Base-by-base conservation (phyloP, 1,284 basidiomycete species). In the Neonothopanus nambi region DNA sequence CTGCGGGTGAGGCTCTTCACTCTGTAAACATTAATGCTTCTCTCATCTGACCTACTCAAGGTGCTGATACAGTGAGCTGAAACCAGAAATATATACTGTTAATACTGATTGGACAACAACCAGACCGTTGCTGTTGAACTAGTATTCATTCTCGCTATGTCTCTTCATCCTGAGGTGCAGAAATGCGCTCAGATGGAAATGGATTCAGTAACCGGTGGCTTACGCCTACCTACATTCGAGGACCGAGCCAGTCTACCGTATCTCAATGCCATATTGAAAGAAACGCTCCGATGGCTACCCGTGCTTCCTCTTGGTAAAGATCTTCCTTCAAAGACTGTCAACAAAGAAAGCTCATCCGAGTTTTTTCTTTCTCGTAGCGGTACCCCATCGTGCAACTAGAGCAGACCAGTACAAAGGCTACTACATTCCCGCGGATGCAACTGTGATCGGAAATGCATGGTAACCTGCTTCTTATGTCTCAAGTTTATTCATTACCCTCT, bases 371-470 rank as follows among this genome's bases (percentile, higher is more conserved):
- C 18, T 24, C 46, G 21, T 17, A 48, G 46, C 35, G 7, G 8
- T 48, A 28, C 44, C 45, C 5, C 52, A 48, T 42, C 23, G 41
- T n/a, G 8, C 15, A 13, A 21, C 35, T 3, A 44, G 20, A n/a
- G 51, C 52, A 11, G 55, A 56, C 20, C 45, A 28, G 9, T 56
- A 56, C 33, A 52, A 52, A 12, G 55, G 55, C 15, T 56, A 56
- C 30, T 51, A 42, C 21, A 52, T 56, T 18, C 50, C 55, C 18
- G 43, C 36, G 3, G 37, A 35, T 20, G 23, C 50, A 6, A 43
- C 44, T 9, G 33, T 56, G 7, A 43, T 56, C 24, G 50, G 36
- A 33, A 56, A 56, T 36, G 24, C 36, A 18, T 56, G 55, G 55
- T 56, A 6, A 46, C 52, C n/a, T n/a, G n/a, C n/a, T 3, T 24